Evolutionary conservation across 2,329 filamentous ascomycete species (phyloP).

Genomic region (Venturia nashicola): DNA sequence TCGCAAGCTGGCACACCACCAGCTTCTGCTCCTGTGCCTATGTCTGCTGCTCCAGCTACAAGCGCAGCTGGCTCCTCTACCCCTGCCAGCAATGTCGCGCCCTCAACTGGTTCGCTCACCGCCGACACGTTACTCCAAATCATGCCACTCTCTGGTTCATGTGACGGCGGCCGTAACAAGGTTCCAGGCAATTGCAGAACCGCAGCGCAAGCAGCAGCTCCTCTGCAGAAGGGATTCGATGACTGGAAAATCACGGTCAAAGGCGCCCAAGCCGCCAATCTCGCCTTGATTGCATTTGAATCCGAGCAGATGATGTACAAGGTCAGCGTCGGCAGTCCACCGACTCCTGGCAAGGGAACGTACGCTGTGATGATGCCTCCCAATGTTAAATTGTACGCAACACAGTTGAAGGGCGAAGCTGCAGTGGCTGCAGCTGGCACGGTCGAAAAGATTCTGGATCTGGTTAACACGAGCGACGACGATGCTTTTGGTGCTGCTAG

Average conservation of each 20-base stretch:
- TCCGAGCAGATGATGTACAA: slow-evolving; percentile 58
- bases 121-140: slow-evolving; percentile 2
- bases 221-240: slow-evolving; percentile 43
- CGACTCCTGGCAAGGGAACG: slow-evolving; percentile 58
- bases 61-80: not conserved
- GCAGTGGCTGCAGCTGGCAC: slow-evolving; percentile 20
- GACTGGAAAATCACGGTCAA: slow-evolving; percentile 42
- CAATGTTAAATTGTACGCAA: slow-evolving; percentile 45
- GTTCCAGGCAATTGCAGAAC: slow-evolving; percentile 51
- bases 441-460: slow-evolving; percentile 31
- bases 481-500: slow-evolving; percentile 46
- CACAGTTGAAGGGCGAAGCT: slow-evolving; percentile 26
- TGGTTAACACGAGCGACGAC: slow-evolving; percentile 35
- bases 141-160: slow-evolving; percentile 2
- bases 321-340: slow-evolving; percentile 44
- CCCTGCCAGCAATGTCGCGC: not conserved
- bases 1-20: not conserved
- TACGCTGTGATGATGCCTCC: slow-evolving; percentile 50
- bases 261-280: slow-evolving; percentile 54
- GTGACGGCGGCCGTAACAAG: slow-evolving; percentile 12
- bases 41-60: not conserved
- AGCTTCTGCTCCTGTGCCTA: not conserved
- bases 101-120: slow-evolving; percentile 2
- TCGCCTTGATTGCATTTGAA: slow-evolving; percentile 63
- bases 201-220: slow-evolving; percentile 46